Base-by-base conservation (phyloP, 352 stramenopile genomes). In the Vaucheria bursata region DNA sequence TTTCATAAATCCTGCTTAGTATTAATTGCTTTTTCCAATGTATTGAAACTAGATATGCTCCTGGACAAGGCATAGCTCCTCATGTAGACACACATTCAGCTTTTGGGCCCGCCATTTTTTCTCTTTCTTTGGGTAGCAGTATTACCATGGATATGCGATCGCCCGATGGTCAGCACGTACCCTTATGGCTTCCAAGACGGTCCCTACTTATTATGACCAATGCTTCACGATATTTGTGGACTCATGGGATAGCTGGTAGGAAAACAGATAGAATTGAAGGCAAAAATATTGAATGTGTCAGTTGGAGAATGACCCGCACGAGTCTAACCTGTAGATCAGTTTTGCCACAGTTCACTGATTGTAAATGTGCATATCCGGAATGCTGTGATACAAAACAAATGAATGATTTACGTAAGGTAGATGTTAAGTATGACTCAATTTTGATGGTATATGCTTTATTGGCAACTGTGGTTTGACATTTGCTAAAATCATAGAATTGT, bases 11-110 rank as follows among this genome's bases (percentile, higher is more conserved):
- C 39, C 33, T 8, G 31, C 53, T 74, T 38, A 72, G 50, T 40
- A 53, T 66, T 1, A 36, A 12, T 35, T 1, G n/a, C 12, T 73
- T 73, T 1, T 64, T 79, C 40, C 77, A 82, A 45, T 29, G 73
- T 53, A 82, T 73, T 0, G 70, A 79, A 31, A 82, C 78, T 36
- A 73, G 74, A 29, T 82, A 82, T 73, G 73, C 66, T 34, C 77
- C 77, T 53, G 77, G 77, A 0, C 77, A 82, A 49, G 77, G 77
- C 1, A 82, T 82, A 67, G 78, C 77, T 18, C 72, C 77, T 32
- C 77, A 82, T 35, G 77, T 82, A 32, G 77, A 82, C 53, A 82
- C 77, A 18, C 77, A 82, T 65, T 82, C 77, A 25, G 77, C 77
- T 38, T 82, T 82, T 49, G 70, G 69, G 66, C 70, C 76, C 72